These are phyloP conservation scores for Cutaneotrichosporon dermatis DNA, from an alignment of 1,284 basidiomycete species.

Conservation along the genomic window DNA sequence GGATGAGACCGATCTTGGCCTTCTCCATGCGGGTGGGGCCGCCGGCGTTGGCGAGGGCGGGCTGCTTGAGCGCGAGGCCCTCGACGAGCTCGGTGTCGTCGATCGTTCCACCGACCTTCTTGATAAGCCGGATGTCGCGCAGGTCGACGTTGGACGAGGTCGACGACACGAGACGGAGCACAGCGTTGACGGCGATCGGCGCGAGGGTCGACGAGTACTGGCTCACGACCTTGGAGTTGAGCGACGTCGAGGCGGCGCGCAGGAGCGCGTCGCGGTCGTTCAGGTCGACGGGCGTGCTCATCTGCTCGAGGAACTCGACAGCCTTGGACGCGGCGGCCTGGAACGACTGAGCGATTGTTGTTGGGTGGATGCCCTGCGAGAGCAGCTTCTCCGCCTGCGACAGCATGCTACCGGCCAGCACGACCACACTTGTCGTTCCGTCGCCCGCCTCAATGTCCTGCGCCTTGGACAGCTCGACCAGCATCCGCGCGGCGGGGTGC, in stretches of 20 bases:
- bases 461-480: constrained; percentile 94
- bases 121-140: constrained; percentile 91
- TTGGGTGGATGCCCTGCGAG: constrained; percentile 93
- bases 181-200: constrained; percentile 95
- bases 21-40: constrained; percentile 96
- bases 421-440: constrained; percentile 97
- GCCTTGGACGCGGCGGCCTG: constrained; percentile 86
- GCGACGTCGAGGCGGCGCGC: constrained; percentile 87
- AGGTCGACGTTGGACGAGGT: constrained; percentile 93
- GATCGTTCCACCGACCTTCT: constrained; percentile 98
- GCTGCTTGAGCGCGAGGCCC: constrained; percentile 94
- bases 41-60: constrained; percentile 81
- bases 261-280: constrained; percentile 81
- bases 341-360: constrained; percentile 95
- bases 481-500: constrained; percentile 98
- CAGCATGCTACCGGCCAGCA: constrained; percentile 87
- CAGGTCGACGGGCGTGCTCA: constrained; percentile 88
- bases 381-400: constrained; percentile 97
- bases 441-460: constrained; percentile 99
- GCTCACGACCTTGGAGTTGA: constrained; percentile 99
- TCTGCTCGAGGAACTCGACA: constrained; percentile 89
- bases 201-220: constrained; percentile 97
- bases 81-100: constrained; percentile 98
- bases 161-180: constrained; percentile 78
- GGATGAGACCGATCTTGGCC: constrained; percentile 96